A percentile compares a stretch with the other conserved stretches of the same genome.
Evolutionary conservation across 768 basidiomycete species (phyloP).

Genomic region (Strobilomyces echinocephalus): DNA sequence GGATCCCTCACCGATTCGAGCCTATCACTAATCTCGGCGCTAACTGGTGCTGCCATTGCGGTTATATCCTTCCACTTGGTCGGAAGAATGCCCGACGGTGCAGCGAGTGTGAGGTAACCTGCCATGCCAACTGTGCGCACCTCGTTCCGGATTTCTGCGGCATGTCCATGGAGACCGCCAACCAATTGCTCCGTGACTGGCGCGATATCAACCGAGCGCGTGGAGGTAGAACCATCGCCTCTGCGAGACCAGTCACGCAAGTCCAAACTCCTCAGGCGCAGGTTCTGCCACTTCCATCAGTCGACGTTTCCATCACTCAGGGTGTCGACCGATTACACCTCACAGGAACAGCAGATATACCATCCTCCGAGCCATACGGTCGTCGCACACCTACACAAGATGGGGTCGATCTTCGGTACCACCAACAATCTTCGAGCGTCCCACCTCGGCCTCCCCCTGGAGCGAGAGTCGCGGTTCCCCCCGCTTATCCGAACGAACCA

Average conservation of each 20-base stretch:
- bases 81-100: constrained; percentile 96
- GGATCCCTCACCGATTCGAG: constrained; percentile 97
- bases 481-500: constrained; percentile 32
- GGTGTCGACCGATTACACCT: constrained; percentile 47
- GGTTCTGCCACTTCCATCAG: constrained; percentile 31
- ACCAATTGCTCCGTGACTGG: constrained; percentile 84
- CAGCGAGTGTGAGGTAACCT: constrained; percentile 93
- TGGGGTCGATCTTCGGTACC: constrained; percentile 41
- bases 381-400: constrained; percentile 28
- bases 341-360: constrained; percentile 35
- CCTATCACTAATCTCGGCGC: constrained; percentile 95
- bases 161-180: constrained; percentile 99
- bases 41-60: constrained; percentile 99
- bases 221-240: constrained; percentile 36
- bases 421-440: constrained; percentile 30
- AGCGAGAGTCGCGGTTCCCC: constrained; percentile 34
- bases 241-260: constrained; percentile 35
- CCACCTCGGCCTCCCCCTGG: constrained; percentile 36
- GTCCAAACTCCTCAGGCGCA: constrained; percentile 29
- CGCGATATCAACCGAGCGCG: constrained; percentile 82
- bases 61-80: constrained; percentile 94
- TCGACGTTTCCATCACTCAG: constrained; percentile 29
- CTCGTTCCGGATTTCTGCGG: constrained; percentile 99
- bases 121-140: constrained; percentile 96
- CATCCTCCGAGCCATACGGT: constrained; percentile 25